phyloP scores from a whole-genome alignment of 2,329 filamentous ascomycete genomes.

The Blastomyces gilchristii region DNA sequence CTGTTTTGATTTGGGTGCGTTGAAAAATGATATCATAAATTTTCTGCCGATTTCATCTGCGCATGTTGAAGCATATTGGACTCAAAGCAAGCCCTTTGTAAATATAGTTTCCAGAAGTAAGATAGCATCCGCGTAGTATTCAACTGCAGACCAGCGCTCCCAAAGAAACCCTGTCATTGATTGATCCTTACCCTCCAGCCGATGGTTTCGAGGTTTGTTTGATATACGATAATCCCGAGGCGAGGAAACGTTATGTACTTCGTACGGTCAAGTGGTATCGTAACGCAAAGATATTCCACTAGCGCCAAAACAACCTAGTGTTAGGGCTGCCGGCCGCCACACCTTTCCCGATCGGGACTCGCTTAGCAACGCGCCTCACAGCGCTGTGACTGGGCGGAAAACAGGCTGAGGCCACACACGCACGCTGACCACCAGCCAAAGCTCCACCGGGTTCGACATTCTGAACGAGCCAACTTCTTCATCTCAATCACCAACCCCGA shows the following conservation, averaged over 20 bases:
- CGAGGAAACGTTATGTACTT: too few species aligned
- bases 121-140: not conserved
- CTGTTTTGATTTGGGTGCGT: not conserved
- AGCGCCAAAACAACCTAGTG: constrained; percentile 23
- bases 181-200: not conserved
- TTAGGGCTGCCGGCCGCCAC: constrained; percentile 33
- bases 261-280: too few species aligned
- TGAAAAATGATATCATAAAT: not conserved
- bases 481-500: constrained; percentile 24
- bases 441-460: constrained; percentile 28
- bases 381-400: not conserved
- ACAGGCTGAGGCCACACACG: constrained; percentile 15
- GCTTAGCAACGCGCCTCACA: constrained; percentile 12
- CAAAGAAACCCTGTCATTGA: not conserved
- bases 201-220: too few species aligned
- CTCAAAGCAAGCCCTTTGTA: not conserved
- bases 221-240: too few species aligned
- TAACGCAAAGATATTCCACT: not conserved
- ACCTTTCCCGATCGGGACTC: constrained; percentile 10
- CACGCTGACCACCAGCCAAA: constrained; percentile 25
- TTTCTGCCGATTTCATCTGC: not conserved
- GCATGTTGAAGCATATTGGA: not conserved
- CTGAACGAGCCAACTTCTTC: constrained; percentile 19
- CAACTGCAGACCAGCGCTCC: not conserved
- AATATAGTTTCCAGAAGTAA: not conserved